These are phyloP conservation scores for Trichomonascaceae sp. DNA, from an alignment of 1,139 yeast genomes.

Conservation along the genomic window DNA sequence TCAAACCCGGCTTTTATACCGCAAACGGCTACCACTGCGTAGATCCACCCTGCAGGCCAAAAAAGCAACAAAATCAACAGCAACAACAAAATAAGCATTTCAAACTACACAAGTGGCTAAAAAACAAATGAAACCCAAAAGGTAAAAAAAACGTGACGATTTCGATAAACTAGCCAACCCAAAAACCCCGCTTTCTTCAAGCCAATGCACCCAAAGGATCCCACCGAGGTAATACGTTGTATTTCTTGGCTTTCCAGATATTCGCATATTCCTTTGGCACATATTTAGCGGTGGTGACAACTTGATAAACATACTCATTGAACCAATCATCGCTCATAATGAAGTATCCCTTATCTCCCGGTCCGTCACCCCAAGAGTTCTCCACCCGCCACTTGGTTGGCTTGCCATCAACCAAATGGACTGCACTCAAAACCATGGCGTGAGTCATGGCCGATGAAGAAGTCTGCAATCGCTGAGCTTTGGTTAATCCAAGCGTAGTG, in stretches of 20 bases:
- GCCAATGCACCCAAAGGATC: conserved; percentile 69
- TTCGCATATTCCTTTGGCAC: conserved; percentile 42
- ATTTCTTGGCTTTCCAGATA: conserved; percentile 47
- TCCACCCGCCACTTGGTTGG: conserved; percentile 67
- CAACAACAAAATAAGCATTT: background rate
- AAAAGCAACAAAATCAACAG: background rate
- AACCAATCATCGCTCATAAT: conserved; percentile 65
- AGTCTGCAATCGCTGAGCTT: conserved; percentile 49
- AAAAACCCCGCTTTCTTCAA: conserved; percentile 6
- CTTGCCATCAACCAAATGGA: conserved; percentile 43
- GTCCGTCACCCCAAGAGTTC: conserved; percentile 62
- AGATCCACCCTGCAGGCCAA: background rate
- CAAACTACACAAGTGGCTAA: background rate
- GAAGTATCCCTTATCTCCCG: conserved; percentile 56
- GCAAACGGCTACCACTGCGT: background rate
- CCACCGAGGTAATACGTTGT: conserved; percentile 50
- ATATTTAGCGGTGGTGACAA: conserved; percentile 49
- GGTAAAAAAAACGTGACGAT: background rate
- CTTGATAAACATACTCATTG: conserved; percentile 58
- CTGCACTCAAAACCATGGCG: conserved; percentile 73
- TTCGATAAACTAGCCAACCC: no score
- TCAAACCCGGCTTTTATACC: background rate
- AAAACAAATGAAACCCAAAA: background rate
- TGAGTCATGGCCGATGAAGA: conserved; percentile 63
- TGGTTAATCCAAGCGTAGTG: conserved; percentile 42